Percentiles rank a stretch among this genome's conserved stretches.
phyloP scores from a whole-genome alignment of 352 stramenopile genomes.

The Globisporangium rhizosaccharum region DNA sequence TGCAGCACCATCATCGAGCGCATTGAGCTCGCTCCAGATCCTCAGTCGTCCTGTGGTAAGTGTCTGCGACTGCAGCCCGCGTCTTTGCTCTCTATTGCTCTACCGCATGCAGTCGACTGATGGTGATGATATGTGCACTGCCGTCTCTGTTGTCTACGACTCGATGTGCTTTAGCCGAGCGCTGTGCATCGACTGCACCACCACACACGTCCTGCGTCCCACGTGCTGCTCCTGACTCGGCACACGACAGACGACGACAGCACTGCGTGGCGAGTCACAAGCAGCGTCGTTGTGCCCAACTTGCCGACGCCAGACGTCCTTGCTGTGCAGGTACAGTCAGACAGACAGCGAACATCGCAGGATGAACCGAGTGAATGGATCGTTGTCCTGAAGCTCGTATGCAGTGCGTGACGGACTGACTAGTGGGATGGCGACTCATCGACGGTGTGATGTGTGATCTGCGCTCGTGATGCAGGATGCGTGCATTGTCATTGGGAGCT shows the following conservation, averaged over 20 bases:
- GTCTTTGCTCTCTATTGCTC: too few species aligned
- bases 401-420: too few species aligned
- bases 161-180: too few species aligned
- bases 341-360: too few species aligned
- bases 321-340: slow-evolving; percentile 29
- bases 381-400: too few species aligned
- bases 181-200: too few species aligned
- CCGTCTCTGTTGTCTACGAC: too few species aligned
- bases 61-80: not conserved
- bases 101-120: too few species aligned
- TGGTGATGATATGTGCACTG: too few species aligned
- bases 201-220: slow-evolving; percentile 15
- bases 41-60: slow-evolving; percentile 12
- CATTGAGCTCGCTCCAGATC: slow-evolving; percentile 32
- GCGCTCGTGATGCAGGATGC: slow-evolving; percentile 19
- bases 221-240: slow-evolving; percentile 21
- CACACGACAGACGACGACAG: slow-evolving; percentile 2
- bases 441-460: too few species aligned
- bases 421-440: too few species aligned
- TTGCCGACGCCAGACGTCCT: slow-evolving; percentile 34
- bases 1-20: slow-evolving; percentile 20
- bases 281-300: slow-evolving; percentile 19
- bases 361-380: not conserved
- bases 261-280: slow-evolving; percentile 18
- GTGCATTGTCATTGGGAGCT: slow-evolving; percentile 37